Percentiles rank a stretch among this genome's conserved stretches.
Conservation (phyloP, 2,329 filamentous ascomycete species). For the Cercospora sp. region DNA sequence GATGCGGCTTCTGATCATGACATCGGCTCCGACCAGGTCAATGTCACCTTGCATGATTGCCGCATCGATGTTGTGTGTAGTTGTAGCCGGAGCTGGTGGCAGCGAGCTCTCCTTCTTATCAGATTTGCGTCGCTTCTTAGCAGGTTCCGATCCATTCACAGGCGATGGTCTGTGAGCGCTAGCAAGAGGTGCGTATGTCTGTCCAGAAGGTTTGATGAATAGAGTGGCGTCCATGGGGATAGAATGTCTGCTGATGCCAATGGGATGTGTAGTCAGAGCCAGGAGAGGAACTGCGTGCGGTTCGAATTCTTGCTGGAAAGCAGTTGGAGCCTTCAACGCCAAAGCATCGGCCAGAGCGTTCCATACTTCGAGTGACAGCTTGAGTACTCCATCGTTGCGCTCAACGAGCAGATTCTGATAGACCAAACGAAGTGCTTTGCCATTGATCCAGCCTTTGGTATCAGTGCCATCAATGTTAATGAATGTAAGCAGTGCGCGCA, state of each 20-base stretch:
- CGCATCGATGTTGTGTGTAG: conserved; percentile 93
- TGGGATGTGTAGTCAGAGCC: conserved; percentile 81
- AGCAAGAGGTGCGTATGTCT: conserved; percentile 65
- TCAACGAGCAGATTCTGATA: conserved; percentile 97
- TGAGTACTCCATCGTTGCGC: conserved; percentile 78
- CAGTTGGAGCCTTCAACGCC: conserved; percentile 58
- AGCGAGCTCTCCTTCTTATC: conserved; percentile 74
- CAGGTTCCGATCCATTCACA: conserved; percentile 58
- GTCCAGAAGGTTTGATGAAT: conserved; percentile 91
- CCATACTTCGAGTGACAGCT: conserved; percentile 86
- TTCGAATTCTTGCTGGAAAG: conserved; percentile 71
- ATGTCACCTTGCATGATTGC: conserved; percentile 98
- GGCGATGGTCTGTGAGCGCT: conserved; percentile 45
- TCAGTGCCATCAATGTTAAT: conserved; percentile 77
- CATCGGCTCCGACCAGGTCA: conserved; percentile 87
- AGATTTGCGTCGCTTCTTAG: conserved; percentile 78
- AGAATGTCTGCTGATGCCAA: conserved; percentile 86
- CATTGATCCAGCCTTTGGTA: conserved; percentile 88
- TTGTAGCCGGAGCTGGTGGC: conserved; percentile 45
- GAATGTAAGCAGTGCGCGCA: conserved; percentile 91
- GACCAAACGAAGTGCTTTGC: conserved; percentile 80
- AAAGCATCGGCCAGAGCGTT: conserved; percentile 70
- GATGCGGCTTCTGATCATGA: conserved; percentile 85
- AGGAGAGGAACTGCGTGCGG: conserved; percentile 78
- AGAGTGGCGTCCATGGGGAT: conserved; percentile 87